Evolutionary conservation across 1,284 basidiomycete genomes (phyloP), one percentile per base, ranked within the genome.

Genomic region (Moniliella sp.): DNA sequence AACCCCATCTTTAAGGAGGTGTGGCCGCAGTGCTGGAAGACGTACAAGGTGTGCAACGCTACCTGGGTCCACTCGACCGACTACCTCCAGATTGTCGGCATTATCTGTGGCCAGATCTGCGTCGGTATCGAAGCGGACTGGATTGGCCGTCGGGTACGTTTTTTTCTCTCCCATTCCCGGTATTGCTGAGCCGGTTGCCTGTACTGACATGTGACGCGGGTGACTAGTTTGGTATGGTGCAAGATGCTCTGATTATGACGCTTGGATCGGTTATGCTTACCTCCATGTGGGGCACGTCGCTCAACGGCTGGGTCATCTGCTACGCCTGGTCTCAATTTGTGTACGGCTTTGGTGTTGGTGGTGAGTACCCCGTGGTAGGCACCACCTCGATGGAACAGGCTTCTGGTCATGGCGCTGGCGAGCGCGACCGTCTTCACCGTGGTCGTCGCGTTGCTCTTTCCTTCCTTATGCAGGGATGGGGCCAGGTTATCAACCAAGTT

Each of bases 41-140:
- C 44, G 2, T 50, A 65, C 47, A 32, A 46, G 19, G 61, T 62
- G 21, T 69, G 68, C 52, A 45, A 63, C 43, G 36, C 46, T 23
- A 57, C 63, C 38, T 67, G 66, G 66, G 44, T 67, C 35, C 53
- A 61, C 15, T 64, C 64, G 17, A 47, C 61, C 35, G 59, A 64
- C 30, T 66, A 65, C 46, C 62, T 66, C 33, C 63, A 65, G 42
- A 65, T 65, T 34, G 47, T 64, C 35, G 67, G 66, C 52, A 69
- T 69, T 54, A 69, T 70, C 32, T 47, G 64, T 30, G 68, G 68
- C 32, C 68, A 70, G 50, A 60, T 68, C 37, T 46, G 61, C 31
- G 68, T 70, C 43, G 68, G 68, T 32, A 49, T 67, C 46, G 67
- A 70, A 47, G 67, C 65, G 33, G 68, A 70, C 46, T 70, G 66